Conservation (phyloP, 495 filamentous ascomycete species). For the Trichoderma virens region DNA sequence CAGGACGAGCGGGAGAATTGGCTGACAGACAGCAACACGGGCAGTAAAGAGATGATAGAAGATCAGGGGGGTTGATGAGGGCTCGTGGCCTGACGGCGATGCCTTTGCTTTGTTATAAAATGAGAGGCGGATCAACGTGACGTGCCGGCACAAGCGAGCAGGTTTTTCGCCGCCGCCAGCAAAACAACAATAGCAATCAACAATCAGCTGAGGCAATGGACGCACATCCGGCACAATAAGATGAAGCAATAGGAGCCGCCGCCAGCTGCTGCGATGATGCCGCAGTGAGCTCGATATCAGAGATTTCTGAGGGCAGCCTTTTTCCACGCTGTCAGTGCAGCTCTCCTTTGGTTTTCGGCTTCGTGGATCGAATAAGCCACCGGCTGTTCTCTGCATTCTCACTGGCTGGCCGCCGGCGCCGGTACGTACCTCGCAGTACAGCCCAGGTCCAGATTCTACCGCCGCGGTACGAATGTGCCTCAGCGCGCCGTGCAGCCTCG, state of each 20-base stretch:
- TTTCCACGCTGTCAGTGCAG: conserved; percentile 3
- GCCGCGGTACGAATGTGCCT: no score
- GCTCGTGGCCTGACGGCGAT: background rate
- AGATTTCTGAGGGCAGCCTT: background rate
- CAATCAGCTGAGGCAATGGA: background rate
- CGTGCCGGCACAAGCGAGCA: background rate
- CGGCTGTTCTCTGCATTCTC: background rate
- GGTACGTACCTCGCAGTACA: background rate
- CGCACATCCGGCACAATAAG: background rate
- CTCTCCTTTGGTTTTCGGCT: background rate
- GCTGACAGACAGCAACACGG: background rate
- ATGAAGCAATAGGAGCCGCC: background rate
- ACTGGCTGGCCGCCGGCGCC: background rate
- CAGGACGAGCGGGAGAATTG: background rate
- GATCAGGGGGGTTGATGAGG: background rate
- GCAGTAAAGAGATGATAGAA: background rate
- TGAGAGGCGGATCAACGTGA: conserved; percentile 3
- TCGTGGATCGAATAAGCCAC: conserved; percentile 5
- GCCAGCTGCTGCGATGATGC: background rate
- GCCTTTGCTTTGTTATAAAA: background rate
- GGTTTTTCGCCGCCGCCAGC: background rate
- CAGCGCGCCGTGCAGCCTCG: no score
- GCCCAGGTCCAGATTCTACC: no score
- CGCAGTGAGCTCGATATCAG: background rate
- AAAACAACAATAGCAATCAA: background rate